Base-by-base conservation (phyloP, 1,284 basidiomycete species). In the Sanghuangporus baumii region DNA sequence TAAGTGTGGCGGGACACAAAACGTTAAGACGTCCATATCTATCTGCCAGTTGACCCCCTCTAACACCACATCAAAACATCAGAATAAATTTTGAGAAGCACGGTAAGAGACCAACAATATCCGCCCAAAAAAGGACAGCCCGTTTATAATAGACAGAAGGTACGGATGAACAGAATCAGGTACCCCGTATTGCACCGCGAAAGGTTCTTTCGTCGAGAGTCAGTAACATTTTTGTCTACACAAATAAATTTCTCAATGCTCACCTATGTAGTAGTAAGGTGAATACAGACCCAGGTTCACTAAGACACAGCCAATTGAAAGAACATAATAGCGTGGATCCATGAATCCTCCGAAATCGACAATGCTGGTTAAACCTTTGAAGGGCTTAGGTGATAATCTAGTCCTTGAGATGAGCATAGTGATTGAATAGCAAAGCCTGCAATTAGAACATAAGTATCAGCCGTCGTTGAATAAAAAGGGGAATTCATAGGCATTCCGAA, bases 61-160 rank as follows among this genome's bases (percentile, higher is more conserved):
- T 59, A 50, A 14, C 16, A 6, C n/a, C 12, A 16, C 2, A 43
- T 18, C 23, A 20, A 23, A 9, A 7, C 48, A 43, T 26, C 18
- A 23, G 26, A 51, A 26, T 8, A 51, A 26, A 7, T 26, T 46
- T 18, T 46, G 5, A 2, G 16, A 46, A 18, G 16, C 7, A 46
- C 43, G 3, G 37, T 11, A 14, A 57, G 46, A n/a, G 47, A 52
- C 56, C 55, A 16, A 48, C 50, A 50, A 48, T 52, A 51, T 37
- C 5, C 57, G 57, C 8, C 57, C 57, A 48, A 59, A 37, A 18
- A 59, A 50, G 12, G 57, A 59, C 31, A 48, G 43, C 37, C 57
- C 57, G 36, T 59, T 59, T 18, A 59, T 59, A n/a, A 59, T 59
- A 16, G 57, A 50, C n/a, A 59, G 26, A 14, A 59, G 36, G 41